A percentile compares a stretch with the other conserved stretches of the same genome.
phyloP scores from a whole-genome alignment of 2,329 filamentous ascomycete species.

The Ciborinia camelliae region DNA sequence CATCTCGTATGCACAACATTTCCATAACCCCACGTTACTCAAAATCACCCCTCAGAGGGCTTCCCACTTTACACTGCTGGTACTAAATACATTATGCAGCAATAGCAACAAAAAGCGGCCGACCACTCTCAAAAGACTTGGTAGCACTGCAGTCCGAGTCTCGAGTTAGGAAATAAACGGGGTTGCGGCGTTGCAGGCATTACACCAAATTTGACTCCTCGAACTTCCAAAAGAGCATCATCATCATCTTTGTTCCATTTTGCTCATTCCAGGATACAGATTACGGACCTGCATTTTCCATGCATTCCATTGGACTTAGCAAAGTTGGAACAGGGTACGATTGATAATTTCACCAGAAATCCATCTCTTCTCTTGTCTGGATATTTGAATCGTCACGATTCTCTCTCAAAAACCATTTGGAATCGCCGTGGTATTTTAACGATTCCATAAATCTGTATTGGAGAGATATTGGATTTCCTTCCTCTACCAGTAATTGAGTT shows the following conservation, averaged over 20 bases:
- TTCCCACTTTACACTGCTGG: conserved; percentile 11
- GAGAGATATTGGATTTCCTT: not conserved
- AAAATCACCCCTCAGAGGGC: conserved; percentile 9
- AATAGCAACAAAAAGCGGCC: conserved; percentile 9
- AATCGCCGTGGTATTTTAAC: too few species aligned
- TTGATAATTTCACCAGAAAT: not conserved
- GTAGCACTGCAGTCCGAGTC: conserved; percentile 2
- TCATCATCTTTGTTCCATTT: conserved; percentile 2
- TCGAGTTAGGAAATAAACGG: not conserved
- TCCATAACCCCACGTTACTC: conserved; percentile 15
- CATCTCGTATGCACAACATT: conserved; percentile 12
- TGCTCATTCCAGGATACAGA: not conserved
- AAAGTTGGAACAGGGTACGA: not conserved
- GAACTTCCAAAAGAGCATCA: not conserved
- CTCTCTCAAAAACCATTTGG: not conserved
- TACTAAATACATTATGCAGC: conserved; percentile 15
- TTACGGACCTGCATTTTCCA: not conserved
- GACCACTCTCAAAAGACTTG: not conserved
- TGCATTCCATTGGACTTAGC: not conserved
- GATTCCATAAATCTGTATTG: not conserved
- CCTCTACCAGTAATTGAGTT: not conserved
- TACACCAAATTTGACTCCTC: not conserved
- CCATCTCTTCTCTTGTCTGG: conserved; percentile 1
- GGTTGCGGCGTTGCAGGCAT: too few species aligned
- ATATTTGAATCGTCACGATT: conserved; percentile 1